Evolutionary conservation across 140 eudicot genomes (phyloP).

Genomic region (Ambrosia hybrid): DNA sequence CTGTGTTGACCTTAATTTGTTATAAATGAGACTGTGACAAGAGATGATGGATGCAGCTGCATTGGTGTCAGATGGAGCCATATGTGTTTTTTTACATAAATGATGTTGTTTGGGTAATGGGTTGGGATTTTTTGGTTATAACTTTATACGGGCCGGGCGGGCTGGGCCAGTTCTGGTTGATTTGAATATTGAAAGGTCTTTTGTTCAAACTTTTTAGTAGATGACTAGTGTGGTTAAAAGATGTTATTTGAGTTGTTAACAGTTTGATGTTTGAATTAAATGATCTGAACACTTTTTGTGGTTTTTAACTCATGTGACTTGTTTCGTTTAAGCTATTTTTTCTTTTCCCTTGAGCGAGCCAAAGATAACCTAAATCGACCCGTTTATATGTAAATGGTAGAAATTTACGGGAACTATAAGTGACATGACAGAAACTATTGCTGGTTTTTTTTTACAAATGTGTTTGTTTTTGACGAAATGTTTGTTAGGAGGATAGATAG

Average conservation of each 20-base stretch:
- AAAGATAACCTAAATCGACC: background rate
- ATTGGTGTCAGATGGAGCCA: slow-evolving; percentile 29
- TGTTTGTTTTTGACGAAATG: background rate
- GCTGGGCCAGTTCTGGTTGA: background rate
- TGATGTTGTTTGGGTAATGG: background rate
- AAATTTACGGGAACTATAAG: background rate
- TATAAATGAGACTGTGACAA: slow-evolving; percentile 24
- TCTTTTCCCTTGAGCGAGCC: background rate
- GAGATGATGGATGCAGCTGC: background rate
- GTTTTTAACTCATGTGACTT: background rate
- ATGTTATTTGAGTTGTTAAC: no score
- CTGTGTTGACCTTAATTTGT: slow-evolving; percentile 13
- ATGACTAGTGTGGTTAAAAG: no score
- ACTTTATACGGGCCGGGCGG: no score
- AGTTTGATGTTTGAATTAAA: no score
- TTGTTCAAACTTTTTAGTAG: no score
- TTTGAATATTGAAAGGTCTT: background rate
- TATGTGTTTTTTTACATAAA: slow-evolving; percentile 14
- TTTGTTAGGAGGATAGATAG: no score
- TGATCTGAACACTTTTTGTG: background rate
- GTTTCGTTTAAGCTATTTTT: background rate
- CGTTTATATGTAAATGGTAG: background rate
- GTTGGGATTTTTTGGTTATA: background rate
- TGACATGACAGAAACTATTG: background rate
- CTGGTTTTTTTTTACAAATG: background rate